Percentiles rank a stretch among this genome's conserved stretches.
Conservation (phyloP, 805 yeast species). For the Monosporozyma servazzii region DNA sequence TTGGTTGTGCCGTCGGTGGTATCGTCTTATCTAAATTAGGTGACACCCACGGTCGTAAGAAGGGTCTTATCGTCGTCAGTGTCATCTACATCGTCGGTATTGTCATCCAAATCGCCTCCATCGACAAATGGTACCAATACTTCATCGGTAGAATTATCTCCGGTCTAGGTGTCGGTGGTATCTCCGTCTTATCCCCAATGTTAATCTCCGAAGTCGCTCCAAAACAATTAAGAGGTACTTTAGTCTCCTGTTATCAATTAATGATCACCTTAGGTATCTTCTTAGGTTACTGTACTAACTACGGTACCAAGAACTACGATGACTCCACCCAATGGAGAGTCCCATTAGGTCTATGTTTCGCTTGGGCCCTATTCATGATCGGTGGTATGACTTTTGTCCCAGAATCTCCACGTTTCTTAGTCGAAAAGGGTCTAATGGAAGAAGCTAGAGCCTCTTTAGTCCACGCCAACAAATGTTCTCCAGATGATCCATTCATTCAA, state of each 20-base stretch:
- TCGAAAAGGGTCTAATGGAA: slow-evolving; percentile 46
- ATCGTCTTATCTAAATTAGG: slow-evolving; percentile 47
- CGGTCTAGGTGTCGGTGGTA: slow-evolving; percentile 72
- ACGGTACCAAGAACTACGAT: slow-evolving; percentile 39
- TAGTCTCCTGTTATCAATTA: slow-evolving; percentile 65
- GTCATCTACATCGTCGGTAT: slow-evolving; percentile 59
- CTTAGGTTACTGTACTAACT: slow-evolving; percentile 67
- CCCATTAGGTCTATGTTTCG: slow-evolving; percentile 52
- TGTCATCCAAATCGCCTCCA: slow-evolving; percentile 53
- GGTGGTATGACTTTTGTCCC: slow-evolving; percentile 47
- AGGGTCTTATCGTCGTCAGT: slow-evolving; percentile 52
- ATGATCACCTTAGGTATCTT: slow-evolving; percentile 70
- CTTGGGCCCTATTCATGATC: slow-evolving; percentile 39
- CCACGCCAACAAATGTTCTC: slow-evolving; percentile 44
- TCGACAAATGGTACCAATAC: slow-evolving; percentile 57
- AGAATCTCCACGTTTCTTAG: slow-evolving; percentile 66
- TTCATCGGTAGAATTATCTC: slow-evolving; percentile 60
- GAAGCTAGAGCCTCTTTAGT: slow-evolving; percentile 56
- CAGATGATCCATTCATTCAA: slow-evolving; percentile 46
- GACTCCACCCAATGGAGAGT: slow-evolving; percentile 65
- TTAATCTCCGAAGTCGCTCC: slow-evolving; percentile 42
- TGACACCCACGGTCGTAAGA: slow-evolving; percentile 59
- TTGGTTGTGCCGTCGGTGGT: slow-evolving; percentile 75
- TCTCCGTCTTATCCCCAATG: slow-evolving; percentile 68
- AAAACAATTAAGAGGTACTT: slow-evolving; percentile 53